Evolutionary conservation across 208 protist genomes (phyloP), one percentile per base, ranked within the genome.

Genomic region (Leishmania tarentolae): DNA sequence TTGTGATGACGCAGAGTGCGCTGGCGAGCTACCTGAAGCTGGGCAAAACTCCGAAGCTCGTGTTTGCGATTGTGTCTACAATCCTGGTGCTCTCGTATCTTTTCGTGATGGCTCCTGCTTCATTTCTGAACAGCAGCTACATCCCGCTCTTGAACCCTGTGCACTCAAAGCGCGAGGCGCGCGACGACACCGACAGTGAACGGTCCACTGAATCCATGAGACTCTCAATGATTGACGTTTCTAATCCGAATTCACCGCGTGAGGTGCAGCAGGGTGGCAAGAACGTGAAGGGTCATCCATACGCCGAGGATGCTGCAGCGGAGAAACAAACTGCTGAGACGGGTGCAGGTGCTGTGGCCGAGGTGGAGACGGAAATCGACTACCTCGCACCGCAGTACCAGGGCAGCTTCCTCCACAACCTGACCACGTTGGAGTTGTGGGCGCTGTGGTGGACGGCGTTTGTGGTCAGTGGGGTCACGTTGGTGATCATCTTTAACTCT

Each of bases 331-430:
- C 4, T 35, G 47, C 15, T 40, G 52, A 61, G 13, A 8, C 17
- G 3, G 31, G 71, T 53, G 28, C 31, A 35, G 13, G 5, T 11
- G 21, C 71, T 24, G 42, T 28, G 71, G 71, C 28, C 7, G 52
- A 61, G 11, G 7, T 84, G 6, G 82, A 78, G 44, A 85, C 76
- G 35, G 87, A 93, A 21, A 68, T 91, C 24, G 90, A 94, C 80
- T 94, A 88, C 81, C 82, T 93, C 68, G 88, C 89, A 2, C 91
- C 91, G 31, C 88, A 91, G 77, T 95, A 93, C 74, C 88, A 86
- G 73, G 82, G 80, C 65, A 79, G 42, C 47, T 95, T 95, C 81
- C 31, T 89, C 40, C 80, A 85, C 28, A 93, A 87, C 79, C 66
- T 89, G 21, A 68, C 53, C 40, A 88, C 82, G 21, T 56, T 85